Evolutionary conservation across 768 basidiomycete genomes (phyloP).

Genomic region (Kondoa subrosea): DNA sequence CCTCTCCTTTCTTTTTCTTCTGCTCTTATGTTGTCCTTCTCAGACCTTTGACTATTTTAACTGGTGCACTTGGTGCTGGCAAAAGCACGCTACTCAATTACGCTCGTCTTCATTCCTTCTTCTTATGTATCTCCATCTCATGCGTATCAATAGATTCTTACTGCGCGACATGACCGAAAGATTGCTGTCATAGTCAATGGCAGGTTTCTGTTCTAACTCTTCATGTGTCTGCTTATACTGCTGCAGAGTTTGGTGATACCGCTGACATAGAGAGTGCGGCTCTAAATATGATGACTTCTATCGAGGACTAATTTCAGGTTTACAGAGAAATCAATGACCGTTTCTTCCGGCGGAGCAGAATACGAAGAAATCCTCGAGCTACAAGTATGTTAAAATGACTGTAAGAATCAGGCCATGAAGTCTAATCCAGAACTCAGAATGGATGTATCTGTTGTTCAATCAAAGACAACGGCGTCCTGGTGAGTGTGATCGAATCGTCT

Average conservation of each 20-base stretch:
- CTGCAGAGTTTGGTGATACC: conserved; percentile 63
- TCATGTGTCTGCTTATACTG: conserved; percentile 1
- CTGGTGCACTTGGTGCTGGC: conserved; percentile 76
- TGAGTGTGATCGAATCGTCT: not conserved
- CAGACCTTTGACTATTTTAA: conserved; percentile 72
- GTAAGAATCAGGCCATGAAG: too few relatives aligned
- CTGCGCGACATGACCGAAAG: conserved; percentile 79
- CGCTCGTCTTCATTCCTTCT: conserved; percentile 24
- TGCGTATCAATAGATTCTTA: conserved; percentile 52
- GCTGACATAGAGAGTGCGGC: conserved; percentile 89
- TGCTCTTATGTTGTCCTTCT: not conserved
- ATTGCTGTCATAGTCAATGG: conserved; percentile 58
- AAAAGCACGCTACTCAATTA: conserved; percentile 82
- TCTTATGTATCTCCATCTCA: not conserved
- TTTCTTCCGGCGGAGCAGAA: conserved; percentile 46
- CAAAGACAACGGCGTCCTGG: conserved; percentile 73
- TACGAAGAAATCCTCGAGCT: conserved; percentile 81
- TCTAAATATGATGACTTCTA: too few relatives aligned
- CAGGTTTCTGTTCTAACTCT: not conserved
- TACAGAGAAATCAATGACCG: conserved; percentile 67
- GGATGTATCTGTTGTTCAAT: conserved; percentile 98
- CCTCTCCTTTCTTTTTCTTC: not conserved
- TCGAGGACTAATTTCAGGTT: too few relatives aligned
- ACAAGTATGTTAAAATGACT: too few relatives aligned
- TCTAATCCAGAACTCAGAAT: too few relatives aligned